These are phyloP conservation scores for Stagonosporopsis chrysanthemi DNA, from an alignment of 2,329 filamentous ascomycete genomes.

Conservation along the genomic window DNA sequence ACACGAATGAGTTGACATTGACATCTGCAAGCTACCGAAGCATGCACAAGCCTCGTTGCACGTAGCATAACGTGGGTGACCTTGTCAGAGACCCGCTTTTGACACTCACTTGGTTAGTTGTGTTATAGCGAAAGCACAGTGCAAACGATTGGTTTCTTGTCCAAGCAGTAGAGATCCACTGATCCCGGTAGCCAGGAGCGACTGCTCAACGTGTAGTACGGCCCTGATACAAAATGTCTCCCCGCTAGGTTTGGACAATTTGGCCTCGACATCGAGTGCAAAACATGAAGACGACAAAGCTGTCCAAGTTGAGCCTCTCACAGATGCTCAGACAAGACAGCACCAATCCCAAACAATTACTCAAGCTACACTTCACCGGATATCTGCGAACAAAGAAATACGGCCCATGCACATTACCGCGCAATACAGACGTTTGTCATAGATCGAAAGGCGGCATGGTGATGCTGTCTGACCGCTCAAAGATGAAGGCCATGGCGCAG, in stretches of 20 bases:
- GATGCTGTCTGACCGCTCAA: slow-evolving; percentile 42
- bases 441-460: slow-evolving; percentile 28
- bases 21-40: slow-evolving; percentile 42
- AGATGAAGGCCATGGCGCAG: slow-evolving; percentile 32
- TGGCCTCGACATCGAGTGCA: not conserved
- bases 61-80: slow-evolving; percentile 44
- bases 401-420: slow-evolving; percentile 14
- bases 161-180: not conserved
- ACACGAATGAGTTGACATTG: slow-evolving; percentile 37
- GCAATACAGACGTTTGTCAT: slow-evolving; percentile 23
- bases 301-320: not conserved
- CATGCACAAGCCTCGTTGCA: slow-evolving; percentile 34
- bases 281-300: not conserved
- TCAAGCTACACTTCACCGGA: slow-evolving; percentile 32
- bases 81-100: slow-evolving; percentile 3
- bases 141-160: not conserved
- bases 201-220: not conserved
- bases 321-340: not conserved
- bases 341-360: slow-evolving; percentile 16
- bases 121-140: not conserved
- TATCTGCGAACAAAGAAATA: slow-evolving; percentile 26
- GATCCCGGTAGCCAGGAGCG: not conserved
- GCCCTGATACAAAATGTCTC: no score
- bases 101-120: not conserved
- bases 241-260: not conserved